phyloP scores from a whole-genome alignment of 768 basidiomycete species.

The Cyclocybe cylindracea region DNA sequence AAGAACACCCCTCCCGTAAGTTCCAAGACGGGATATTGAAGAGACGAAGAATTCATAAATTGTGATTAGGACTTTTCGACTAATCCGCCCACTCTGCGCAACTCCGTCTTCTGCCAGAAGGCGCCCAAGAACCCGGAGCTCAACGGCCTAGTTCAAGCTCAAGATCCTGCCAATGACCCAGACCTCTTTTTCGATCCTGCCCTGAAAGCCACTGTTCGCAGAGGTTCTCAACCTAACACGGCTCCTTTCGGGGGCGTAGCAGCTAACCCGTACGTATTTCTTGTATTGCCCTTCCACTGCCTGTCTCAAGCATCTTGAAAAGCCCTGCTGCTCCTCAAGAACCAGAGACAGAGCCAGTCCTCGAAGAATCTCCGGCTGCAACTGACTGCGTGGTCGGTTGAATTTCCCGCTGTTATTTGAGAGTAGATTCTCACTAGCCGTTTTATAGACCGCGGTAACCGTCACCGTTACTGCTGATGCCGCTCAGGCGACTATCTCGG shows the following conservation, averaged over 20 bases:
- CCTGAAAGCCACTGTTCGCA: conserved; percentile 36
- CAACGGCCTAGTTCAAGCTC: conserved; percentile 51
- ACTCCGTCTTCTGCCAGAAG: conserved; percentile 60
- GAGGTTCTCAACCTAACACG: conserved; percentile 50
- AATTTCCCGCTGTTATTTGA: not conserved
- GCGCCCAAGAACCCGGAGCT: conserved; percentile 51
- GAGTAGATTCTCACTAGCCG: not conserved
- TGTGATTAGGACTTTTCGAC: conserved; percentile 48
- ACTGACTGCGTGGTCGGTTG: conserved; percentile 22
- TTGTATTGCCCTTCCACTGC: not conserved
- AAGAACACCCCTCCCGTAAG: conserved; percentile 61
- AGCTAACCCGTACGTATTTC: conserved; percentile 4
- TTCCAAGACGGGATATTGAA: not conserved
- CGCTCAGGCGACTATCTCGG: conserved; percentile 24
- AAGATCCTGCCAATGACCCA: conserved; percentile 53
- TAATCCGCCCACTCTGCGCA: conserved; percentile 49
- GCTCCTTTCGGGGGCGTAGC: conserved; percentile 40
- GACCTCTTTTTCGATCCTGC: conserved; percentile 54
- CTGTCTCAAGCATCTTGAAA: not conserved
- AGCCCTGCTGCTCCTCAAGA: not conserved
- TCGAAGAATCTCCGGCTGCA: conserved; percentile 8
- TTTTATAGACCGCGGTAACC: conserved; percentile 30
- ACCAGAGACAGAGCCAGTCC: conserved; percentile 2
- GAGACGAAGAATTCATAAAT: not conserved
- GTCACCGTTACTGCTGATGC: conserved; percentile 34